These are phyloP conservation scores for Colletotrichum horii DNA, from an alignment of 2,329 filamentous ascomycete species.

Conservation along the genomic window DNA sequence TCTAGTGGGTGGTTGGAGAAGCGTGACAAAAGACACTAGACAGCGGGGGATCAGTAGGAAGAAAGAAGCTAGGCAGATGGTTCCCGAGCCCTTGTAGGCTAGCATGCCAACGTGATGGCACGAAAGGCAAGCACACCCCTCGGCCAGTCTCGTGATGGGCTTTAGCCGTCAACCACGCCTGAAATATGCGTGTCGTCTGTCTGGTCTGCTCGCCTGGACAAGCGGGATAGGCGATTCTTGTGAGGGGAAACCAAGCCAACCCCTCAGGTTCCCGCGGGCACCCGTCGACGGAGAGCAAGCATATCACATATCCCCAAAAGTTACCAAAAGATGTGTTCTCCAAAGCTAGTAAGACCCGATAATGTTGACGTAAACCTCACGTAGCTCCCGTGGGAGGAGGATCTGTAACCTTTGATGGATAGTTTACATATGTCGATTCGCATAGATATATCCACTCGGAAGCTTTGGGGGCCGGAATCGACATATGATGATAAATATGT, in stretches of 20 bases:
- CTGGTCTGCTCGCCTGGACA: not conserved
- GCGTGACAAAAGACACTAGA: not conserved
- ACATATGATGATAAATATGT: not conserved
- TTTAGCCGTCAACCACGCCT: not conserved
- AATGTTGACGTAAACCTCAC: conserved; percentile 6
- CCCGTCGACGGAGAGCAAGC: not conserved
- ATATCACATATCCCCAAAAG: not conserved
- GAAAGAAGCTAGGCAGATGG: not conserved
- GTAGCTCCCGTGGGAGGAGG: not conserved
- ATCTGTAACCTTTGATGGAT: not conserved
- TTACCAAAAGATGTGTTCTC: not conserved
- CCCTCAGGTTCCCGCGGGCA: not conserved
- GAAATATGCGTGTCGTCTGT: not conserved
- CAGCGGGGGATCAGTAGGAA: not conserved
- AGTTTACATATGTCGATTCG: not conserved
- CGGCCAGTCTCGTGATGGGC: not conserved
- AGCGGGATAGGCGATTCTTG: not conserved
- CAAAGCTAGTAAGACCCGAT: not conserved
- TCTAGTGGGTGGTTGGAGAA: not conserved
- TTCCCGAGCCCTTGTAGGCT: not conserved
- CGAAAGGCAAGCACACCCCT: not conserved
- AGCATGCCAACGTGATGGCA: not conserved
- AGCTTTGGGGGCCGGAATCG: not conserved
- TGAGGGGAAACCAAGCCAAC: not conserved
- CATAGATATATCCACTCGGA: not conserved